Percentiles rank a stretch among this genome's conserved stretches.
Evolutionary conservation across 116 monocot species (phyloP).

Genomic region (Trichopus zeylanicus): DNA sequence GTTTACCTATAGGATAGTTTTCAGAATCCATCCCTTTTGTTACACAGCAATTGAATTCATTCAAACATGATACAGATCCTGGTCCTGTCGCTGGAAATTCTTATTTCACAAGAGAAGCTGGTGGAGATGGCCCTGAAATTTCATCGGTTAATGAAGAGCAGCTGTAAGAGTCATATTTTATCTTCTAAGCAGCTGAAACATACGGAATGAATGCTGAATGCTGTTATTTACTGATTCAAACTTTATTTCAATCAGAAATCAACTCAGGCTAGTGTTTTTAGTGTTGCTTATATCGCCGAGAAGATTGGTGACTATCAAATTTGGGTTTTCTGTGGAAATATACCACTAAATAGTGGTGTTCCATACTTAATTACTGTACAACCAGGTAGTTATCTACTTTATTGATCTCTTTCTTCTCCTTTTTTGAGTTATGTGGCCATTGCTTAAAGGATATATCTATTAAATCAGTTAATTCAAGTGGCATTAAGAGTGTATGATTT

Average conservation of each 20-base stretch:
- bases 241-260: constrained; percentile 30
- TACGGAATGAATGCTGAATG: neutral
- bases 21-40: constrained; percentile 16
- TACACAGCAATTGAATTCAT: constrained; percentile 8
- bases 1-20: constrained; percentile 63
- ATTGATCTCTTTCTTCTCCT: neutral
- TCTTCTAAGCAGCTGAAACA: neutral
- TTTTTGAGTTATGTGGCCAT: too few species aligned
- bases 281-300: constrained; percentile 56
- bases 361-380: constrained; percentile 46
- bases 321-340: constrained; percentile 70
- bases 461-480: too few species aligned
- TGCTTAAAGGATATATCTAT: too few species aligned
- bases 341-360: constrained; percentile 52
- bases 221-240: constrained; percentile 12
- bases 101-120: constrained; percentile 6
- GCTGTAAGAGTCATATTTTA: constrained; percentile 24
- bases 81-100: constrained; percentile 6
- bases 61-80: constrained; percentile 7
- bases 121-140: constrained; percentile 11
- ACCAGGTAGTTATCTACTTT: constrained; percentile 38
- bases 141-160: constrained; percentile 16
- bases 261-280: constrained; percentile 49
- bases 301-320: constrained; percentile 68
- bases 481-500: constrained; percentile 34